Evolutionary conservation across 164 flowering plant species (phyloP), one percentile per base, ranked within the genome.

Genomic region (Nymphaea thermarum): DNA sequence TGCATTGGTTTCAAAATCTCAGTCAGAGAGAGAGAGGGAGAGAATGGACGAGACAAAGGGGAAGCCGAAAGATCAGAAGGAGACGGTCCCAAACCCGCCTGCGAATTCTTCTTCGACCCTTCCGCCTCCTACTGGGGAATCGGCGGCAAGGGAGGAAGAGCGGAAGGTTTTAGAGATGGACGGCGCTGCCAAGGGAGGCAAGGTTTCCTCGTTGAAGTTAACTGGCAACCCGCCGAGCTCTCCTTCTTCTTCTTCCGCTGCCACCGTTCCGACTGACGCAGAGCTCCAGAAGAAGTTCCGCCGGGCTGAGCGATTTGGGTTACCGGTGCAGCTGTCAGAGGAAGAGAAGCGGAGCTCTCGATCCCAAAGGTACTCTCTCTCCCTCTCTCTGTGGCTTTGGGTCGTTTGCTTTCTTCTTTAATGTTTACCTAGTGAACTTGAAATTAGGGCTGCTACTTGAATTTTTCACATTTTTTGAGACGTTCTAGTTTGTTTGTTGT

Each of bases 261-360:
- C 57, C 7, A 5, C 44, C 42, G 44, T 62, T 44, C 68, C 6
- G 4, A 62, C 76, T 3, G 69, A 16, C 16, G 69, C 74, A 18
- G 79, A 73, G 70, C 65, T 71, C 62, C 69, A 77, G 77, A 82
- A 77, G 79, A 81, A 81, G 76, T 60, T 70, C 43, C 75, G 68
- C 55, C 72, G 84, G 14, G 84, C 84, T 5, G 84, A 79, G 74
- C 75, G 84, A 10, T 82, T 82, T 44, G 84, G 82, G 43, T 63
- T 77, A 73, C 79, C 82, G 8, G 78, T 82, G 5, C 79, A 77
- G 63, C 67, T 82, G 3, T 77, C 84, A 3, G 84, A 82, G 53
- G 66, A 68, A 17, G 84, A 79, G 69, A 82, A 82, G 72, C 74
- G 82, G 18, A 76, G 69, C 62, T 74, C 82, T 64, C 74, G 84